Conservation (phyloP, 305 asterid species). For the Ajuga reptans region DNA sequence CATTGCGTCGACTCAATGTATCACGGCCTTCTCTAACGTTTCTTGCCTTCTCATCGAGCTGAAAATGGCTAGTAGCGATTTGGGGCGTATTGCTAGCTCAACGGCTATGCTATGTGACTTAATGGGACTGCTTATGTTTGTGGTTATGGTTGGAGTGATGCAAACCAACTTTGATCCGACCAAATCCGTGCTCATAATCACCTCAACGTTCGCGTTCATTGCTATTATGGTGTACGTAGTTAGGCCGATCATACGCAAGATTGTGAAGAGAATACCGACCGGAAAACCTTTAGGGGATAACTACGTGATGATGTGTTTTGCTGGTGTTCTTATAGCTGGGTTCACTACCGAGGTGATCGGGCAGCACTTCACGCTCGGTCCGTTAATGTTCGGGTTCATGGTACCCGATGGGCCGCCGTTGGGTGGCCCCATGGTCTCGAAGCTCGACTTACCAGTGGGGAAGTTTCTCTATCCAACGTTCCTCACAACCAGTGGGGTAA, state of each 20-base stretch:
- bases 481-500: constrained; percentile 66
- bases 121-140: constrained; percentile 31
- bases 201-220: constrained; percentile 14
- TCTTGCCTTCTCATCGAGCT: constrained; percentile 56
- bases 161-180: constrained; percentile 8
- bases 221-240: constrained; percentile 11
- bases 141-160: constrained; percentile 12
- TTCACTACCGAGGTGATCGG: constrained; percentile 52
- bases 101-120: constrained; percentile 51
- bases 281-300: constrained; percentile 39
- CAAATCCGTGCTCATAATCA: background rate
- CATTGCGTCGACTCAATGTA: constrained; percentile 45
- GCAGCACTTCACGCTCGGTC: constrained; percentile 58
- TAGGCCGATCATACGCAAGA: constrained; percentile 30
- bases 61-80: constrained; percentile 49
- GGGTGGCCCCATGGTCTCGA: constrained; percentile 40
- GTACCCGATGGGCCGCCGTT: constrained; percentile 42
- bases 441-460: constrained; percentile 49
- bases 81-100: constrained; percentile 51
- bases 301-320: constrained; percentile 28
- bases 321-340: constrained; percentile 21
- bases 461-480: constrained; percentile 58
- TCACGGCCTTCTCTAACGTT: constrained; percentile 51
- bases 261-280: constrained; percentile 24
- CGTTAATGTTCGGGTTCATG: constrained; percentile 29